These are phyloP conservation scores for Salvia hispanica DNA, from an alignment of 257 asterid species.

Conservation along the genomic window DNA sequence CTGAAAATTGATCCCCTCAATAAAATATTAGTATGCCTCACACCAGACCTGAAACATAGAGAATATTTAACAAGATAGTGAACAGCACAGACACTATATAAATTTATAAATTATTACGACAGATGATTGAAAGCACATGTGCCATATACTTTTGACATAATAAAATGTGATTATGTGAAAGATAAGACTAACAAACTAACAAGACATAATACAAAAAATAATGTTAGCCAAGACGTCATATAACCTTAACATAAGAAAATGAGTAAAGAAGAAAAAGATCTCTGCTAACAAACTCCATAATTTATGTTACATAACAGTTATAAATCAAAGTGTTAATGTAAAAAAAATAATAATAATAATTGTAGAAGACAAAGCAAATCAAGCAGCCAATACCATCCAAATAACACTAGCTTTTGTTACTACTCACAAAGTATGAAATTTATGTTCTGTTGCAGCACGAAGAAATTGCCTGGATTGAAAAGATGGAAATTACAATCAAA, in stretches of 20 bases:
- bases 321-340: constrained; percentile 3
- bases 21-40: constrained; percentile 88
- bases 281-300: constrained; percentile 8
- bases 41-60: constrained; percentile 81
- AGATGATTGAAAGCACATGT: constrained; percentile 16
- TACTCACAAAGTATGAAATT: constrained; percentile 4
- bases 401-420: background rate
- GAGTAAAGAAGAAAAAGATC: background rate
- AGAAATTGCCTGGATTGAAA: constrained; percentile 14
- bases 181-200: background rate
- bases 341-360: background rate
- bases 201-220: background rate
- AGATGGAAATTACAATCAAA: constrained; percentile 7
- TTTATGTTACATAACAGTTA: constrained; percentile 5
- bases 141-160: constrained; percentile 18
- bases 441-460: constrained; percentile 5
- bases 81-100: constrained; percentile 11
- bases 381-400: background rate
- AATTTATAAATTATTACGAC: constrained; percentile 28
- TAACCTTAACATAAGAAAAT: constrained; percentile 4
- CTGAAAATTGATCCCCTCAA: constrained; percentile 83
- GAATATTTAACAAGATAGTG: constrained; percentile 9
- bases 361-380: constrained; percentile 1
- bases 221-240: background rate
- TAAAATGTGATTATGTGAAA: background rate